Conservation (phyloP, 2,329 filamentous ascomycete species). For the Colletotrichum navitas region DNA sequence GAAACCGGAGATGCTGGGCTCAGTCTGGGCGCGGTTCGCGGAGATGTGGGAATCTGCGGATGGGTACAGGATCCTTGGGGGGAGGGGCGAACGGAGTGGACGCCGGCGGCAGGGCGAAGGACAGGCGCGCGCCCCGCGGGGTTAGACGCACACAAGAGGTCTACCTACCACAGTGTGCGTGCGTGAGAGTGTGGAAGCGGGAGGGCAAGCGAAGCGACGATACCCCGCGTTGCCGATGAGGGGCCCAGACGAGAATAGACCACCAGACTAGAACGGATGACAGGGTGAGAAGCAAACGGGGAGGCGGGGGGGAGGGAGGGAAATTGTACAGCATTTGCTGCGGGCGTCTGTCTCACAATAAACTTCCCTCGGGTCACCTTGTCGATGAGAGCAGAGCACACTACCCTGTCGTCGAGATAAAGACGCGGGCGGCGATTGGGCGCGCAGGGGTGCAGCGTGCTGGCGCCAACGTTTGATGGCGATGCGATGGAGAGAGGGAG, state of each 20-base stretch:
- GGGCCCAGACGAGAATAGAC: not conserved
- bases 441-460: slow-evolving; percentile 17
- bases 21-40: slow-evolving; percentile 18
- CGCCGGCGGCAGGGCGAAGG: slow-evolving; percentile 2
- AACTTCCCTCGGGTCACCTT: not conserved
- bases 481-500: slow-evolving; percentile 3
- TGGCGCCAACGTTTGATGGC: slow-evolving; percentile 34
- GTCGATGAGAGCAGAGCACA: not conserved
- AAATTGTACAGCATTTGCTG: slow-evolving; percentile 2
- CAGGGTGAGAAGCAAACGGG: slow-evolving; percentile 3
- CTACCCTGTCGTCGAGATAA: slow-evolving; percentile 38
- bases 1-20: slow-evolving; percentile 28
- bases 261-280: no score
- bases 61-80: slow-evolving; percentile 13
- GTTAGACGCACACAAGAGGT: not conserved
- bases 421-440: slow-evolving; percentile 29
- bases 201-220: not conserved
- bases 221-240: not conserved
- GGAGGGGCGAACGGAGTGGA: slow-evolving; percentile 14
- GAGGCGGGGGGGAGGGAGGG: slow-evolving; percentile 2
- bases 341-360: slow-evolving; percentile 24
- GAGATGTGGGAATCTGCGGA: slow-evolving; percentile 35
- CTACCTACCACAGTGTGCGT: not conserved
- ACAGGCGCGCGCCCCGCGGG: slow-evolving; percentile 22
- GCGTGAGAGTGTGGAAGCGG: not conserved